These are phyloP conservation scores for Corniculantispora saksenae DNA, from an alignment of 2,329 filamentous ascomycete species.

Conservation along the genomic window DNA sequence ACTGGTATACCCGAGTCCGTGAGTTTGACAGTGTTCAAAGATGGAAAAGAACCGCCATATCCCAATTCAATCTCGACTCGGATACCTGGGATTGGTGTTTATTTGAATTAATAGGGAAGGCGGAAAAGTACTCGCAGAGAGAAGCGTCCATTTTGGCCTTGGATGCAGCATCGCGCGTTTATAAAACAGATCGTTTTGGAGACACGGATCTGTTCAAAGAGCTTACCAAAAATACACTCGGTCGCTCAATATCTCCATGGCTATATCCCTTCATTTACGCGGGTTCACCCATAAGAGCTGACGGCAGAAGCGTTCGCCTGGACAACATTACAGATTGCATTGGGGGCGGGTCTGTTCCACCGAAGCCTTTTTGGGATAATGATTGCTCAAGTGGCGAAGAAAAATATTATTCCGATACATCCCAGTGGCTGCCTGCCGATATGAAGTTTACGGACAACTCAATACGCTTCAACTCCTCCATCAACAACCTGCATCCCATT, in stretches of 20 bases:
- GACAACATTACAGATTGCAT: background rate
- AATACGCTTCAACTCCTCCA: background rate
- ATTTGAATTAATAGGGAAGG: background rate
- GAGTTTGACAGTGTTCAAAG: background rate
- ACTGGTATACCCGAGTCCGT: background rate
- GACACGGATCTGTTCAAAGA: background rate
- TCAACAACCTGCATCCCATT: background rate
- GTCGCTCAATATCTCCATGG: background rate
- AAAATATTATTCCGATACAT: background rate
- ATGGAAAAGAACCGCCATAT: background rate
- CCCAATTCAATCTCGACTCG: too few relatives aligned
- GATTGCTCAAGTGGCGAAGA: background rate
- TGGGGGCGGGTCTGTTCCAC: background rate
- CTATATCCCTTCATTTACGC: background rate
- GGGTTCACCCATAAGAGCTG: background rate
- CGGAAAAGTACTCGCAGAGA: background rate
- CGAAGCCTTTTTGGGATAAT: background rate
- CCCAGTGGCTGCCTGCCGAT: background rate
- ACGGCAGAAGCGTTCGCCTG: background rate
- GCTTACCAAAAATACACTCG: background rate
- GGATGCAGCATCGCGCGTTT: background rate
- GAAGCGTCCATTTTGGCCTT: background rate
- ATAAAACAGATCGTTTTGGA: background rate
- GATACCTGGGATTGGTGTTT: slow-evolving; percentile 5
- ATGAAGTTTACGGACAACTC: background rate